Conservation (phyloP, 768 basidiomycete genomes). For the Boletus tylopilopsis region DNA sequence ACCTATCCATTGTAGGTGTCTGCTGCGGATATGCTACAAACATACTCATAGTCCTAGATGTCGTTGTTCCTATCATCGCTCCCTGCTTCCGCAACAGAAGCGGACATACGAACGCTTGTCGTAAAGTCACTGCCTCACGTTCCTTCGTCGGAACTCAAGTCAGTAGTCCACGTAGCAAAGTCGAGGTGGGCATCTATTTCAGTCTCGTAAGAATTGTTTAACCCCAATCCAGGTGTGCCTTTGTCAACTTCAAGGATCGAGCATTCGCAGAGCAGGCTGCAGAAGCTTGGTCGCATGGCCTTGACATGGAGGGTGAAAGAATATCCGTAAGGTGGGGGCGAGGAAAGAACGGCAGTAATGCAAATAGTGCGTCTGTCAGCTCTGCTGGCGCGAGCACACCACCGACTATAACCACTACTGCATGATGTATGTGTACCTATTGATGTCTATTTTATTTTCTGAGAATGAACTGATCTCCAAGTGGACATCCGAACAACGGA, state of each 20-base stretch:
- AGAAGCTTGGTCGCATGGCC: slow-evolving; percentile 83
- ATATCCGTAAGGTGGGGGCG: slow-evolving; percentile 88
- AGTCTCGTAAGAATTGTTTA: neutral
- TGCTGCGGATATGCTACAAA: neutral
- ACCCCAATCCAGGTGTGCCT: slow-evolving; percentile 69
- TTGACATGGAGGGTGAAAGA: slow-evolving; percentile 78
- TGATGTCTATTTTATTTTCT: no score
- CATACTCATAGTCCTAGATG: slow-evolving; percentile 45
- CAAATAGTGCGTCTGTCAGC: slow-evolving; percentile 30
- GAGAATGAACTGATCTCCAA: no score
- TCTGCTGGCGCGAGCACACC: neutral
- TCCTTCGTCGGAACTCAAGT: slow-evolving; percentile 66
- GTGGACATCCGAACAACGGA: no score
- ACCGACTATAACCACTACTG: slow-evolving; percentile 5
- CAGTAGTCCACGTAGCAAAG: slow-evolving; percentile 82
- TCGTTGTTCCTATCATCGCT: slow-evolving; percentile 84
- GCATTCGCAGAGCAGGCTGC: slow-evolving; percentile 84
- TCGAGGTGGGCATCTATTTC: slow-evolving; percentile 47
- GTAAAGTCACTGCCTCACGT: slow-evolving; percentile 62
- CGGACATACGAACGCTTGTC: slow-evolving; percentile 68
- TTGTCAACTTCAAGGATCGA: slow-evolving; percentile 89
- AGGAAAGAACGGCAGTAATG: slow-evolving; percentile 44
- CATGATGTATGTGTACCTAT: neutral
- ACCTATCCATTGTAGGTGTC: slow-evolving; percentile 71
- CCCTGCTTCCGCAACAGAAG: slow-evolving; percentile 65